Evolutionary conservation across 257 asterid species (phyloP).

Genomic region (Lantana camara): DNA sequence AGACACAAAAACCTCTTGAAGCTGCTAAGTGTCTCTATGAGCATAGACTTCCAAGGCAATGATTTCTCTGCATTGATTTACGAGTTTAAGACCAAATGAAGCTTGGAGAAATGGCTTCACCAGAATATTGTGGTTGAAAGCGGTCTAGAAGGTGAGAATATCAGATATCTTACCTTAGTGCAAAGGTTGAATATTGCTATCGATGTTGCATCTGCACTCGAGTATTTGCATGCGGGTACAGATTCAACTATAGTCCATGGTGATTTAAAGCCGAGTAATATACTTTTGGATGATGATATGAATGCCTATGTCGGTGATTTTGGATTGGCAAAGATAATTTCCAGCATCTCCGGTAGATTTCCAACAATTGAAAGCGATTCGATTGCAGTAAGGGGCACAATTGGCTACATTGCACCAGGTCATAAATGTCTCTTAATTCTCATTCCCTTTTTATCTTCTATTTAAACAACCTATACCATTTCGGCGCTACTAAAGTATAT

Average conservation of each 20-base stretch:
- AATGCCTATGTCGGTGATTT: no score
- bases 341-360: no score
- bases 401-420: no score
- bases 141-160: no score
- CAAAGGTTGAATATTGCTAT: conserved; percentile 14
- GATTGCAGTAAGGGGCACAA: no score
- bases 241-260: no score
- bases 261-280: no score
- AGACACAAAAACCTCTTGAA: conserved; percentile 40
- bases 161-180: conserved; percentile 18
- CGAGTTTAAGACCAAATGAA: conserved; percentile 34
- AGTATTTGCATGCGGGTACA: background rate
- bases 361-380: no score
- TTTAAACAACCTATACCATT: background rate
- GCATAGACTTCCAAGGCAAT: conserved; percentile 32
- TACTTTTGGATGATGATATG: no score
- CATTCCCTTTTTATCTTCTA: no score
- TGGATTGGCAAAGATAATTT: no score
- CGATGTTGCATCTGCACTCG: background rate
- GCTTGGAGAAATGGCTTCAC: conserved; percentile 40
- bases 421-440: no score
- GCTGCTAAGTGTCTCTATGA: conserved; percentile 31
- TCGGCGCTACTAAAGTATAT: background rate
- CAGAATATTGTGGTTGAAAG: background rate
- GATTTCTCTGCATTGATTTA: conserved; percentile 44